phyloP scores from a whole-genome alignment of 805 yeast genomes.

The Blastobotrys peoriensis region DNA sequence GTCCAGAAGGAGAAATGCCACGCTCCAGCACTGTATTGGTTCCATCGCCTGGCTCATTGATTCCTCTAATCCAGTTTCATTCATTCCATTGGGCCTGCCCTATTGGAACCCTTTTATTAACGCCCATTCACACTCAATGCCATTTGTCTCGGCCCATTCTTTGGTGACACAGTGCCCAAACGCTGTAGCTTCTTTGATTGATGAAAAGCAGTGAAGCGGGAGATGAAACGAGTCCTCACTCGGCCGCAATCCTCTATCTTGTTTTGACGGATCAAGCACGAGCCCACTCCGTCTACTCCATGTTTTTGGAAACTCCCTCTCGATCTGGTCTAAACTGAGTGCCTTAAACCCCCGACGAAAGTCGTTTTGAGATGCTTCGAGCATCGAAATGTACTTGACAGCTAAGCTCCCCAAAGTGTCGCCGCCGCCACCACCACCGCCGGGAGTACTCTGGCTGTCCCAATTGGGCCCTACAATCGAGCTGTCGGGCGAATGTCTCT shows the following conservation, averaged over 20 bases:
- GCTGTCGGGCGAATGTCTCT: neutral
- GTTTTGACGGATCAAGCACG: constrained; percentile 16
- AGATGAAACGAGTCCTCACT: constrained; percentile 29
- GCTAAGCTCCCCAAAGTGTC: constrained; percentile 6
- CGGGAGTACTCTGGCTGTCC: neutral
- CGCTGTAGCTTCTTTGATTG: constrained; percentile 37
- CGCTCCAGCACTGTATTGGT: too few relatives aligned
- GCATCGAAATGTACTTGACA: constrained; percentile 8
- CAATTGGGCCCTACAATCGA: neutral
- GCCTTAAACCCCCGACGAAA: constrained; percentile 25
- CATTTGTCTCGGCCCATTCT: constrained; percentile 32
- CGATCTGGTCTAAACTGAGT: constrained; percentile 19
- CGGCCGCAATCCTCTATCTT: constrained; percentile 30
- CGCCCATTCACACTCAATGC: constrained; percentile 28
- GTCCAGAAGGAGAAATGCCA: too few relatives aligned
- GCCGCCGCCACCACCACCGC: too few relatives aligned
- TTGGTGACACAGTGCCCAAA: constrained; percentile 30
- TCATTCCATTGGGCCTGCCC: too few relatives aligned
- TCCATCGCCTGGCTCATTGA: too few relatives aligned
- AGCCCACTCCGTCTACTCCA: constrained; percentile 12
- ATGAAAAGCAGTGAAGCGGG: constrained; percentile 34
- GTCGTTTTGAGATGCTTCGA: constrained; percentile 22
- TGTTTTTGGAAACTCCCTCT: constrained; percentile 19
- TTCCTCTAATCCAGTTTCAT: too few relatives aligned
- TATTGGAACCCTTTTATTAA: constrained; percentile 14